Percentiles rank a stretch among this genome's conserved stretches.
Conservation (phyloP, 2,329 filamentous ascomycete species). For the Cladophialophora yegresii region DNA sequence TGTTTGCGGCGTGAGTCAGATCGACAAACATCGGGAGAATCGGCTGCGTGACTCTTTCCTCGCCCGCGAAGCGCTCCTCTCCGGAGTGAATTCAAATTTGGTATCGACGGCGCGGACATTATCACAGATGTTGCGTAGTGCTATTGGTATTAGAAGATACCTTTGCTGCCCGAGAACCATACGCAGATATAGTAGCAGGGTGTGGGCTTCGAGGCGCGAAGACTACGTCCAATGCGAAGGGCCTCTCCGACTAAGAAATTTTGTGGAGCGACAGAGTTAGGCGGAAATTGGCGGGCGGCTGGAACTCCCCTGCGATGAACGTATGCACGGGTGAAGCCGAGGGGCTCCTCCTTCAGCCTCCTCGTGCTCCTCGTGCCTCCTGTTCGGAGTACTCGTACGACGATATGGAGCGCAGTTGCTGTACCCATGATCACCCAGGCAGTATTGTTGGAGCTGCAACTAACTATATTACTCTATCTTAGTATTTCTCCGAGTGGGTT, state of each 20-base stretch:
- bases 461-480: not conserved
- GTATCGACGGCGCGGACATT: constrained; percentile 75
- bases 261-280: too few species aligned
- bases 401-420: not conserved
- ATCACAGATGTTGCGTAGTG: not conserved
- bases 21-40: constrained; percentile 41
- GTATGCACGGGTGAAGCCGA: not conserved
- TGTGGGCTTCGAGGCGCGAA: not conserved
- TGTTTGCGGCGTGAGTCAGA: constrained; percentile 16
- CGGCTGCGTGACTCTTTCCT: constrained; percentile 51
- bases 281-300: too few species aligned
- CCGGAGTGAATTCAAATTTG: constrained; percentile 70
- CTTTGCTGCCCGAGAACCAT: not conserved
- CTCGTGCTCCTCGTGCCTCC: too few species aligned
- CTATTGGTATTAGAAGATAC: not conserved
- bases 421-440: too few species aligned
- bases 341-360: too few species aligned
- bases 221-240: not conserved
- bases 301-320: not conserved
- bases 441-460: not conserved
- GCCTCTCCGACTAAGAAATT: not conserved
- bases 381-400: too few species aligned
- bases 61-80: constrained; percentile 52
- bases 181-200: not conserved
- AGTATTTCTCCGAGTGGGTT: not conserved